Base-by-base conservation (phyloP, 2,329 filamentous ascomycete genomes). In the Didymella keratinophila region DNA sequence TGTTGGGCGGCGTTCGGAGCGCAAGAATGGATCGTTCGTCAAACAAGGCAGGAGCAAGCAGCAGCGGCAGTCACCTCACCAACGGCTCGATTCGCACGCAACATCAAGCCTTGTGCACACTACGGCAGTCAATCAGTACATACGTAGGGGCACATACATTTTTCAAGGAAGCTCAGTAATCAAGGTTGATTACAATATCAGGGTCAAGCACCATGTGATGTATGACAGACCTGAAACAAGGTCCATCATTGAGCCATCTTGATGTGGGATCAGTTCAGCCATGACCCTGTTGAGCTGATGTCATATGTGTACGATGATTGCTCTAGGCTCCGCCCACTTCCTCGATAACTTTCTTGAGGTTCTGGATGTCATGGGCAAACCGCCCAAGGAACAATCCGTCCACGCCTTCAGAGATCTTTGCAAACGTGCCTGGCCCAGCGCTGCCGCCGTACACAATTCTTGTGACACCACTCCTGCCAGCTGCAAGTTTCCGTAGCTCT, bases 391-490 rank as follows among this genome's bases (percentile, higher is more conserved):
- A 95, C 76, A 95, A 79, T 0, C 91, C 92, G 77, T 96, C 92
- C 12, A 94, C 86, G 0, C 86, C 88, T 23, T 86, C 83, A 54
- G 84, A 86, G 61, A 95, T 79, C 65, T 83, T 84, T 65, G 80
- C 82, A 78, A 90, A 96, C 45, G 93, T 81, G 0, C 92, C 92
- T 1, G 91, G 90, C 0, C 91, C 91, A 11, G 92, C 92, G 73
- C 90, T 93, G 1, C 92, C 92, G 0, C 92, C 92, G 73, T 96
- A 96, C 18, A 96, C 74, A 42, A 95, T 87, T 60, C 91, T 86
- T 50, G 87, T 88, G 4, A 80, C 73, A 0, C 87, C 89, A 11
- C 78, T 78, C 48, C 88, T 80, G 20, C 71, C 71, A 58, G 77
- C 76, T 7, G 87, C 78, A 52, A 84, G 79, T 25, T 85, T 82